Conservation (phyloP, 257 asterid species). For the Henckelia pumila region DNA sequence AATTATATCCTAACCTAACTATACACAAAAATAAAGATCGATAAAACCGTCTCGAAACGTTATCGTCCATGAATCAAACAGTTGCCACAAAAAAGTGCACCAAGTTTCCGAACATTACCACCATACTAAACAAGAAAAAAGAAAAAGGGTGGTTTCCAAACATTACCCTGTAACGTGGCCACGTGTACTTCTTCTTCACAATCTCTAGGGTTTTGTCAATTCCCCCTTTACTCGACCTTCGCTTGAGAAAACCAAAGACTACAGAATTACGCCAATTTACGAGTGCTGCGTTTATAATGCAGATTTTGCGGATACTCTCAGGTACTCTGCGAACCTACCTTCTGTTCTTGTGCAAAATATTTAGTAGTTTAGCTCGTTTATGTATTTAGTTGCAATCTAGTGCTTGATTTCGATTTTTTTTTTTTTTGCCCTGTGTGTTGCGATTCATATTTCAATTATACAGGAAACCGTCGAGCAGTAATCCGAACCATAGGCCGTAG, state of each 20-base stretch:
- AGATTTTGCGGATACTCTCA: slow-evolving; percentile 50
- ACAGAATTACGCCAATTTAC: slow-evolving; percentile 10
- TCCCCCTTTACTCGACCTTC: slow-evolving; percentile 10
- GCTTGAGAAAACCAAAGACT: slow-evolving; percentile 18
- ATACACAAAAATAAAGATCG: too few relatives aligned
- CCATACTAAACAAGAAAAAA: too few relatives aligned
- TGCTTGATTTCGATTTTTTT: neutral
- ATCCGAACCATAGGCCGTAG: slow-evolving; percentile 62
- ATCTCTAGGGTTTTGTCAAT: slow-evolving; percentile 39
- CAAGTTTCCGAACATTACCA: too few relatives aligned
- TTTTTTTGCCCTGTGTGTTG: neutral
- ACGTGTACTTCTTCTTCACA: slow-evolving; percentile 23
- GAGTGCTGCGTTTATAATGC: slow-evolving; percentile 39
- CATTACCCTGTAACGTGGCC: neutral
- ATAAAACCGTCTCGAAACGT: too few relatives aligned
- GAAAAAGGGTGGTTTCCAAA: too few relatives aligned
- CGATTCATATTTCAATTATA: neutral
- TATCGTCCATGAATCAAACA: too few relatives aligned
- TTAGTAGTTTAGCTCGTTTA: neutral
- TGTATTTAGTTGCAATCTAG: neutral
- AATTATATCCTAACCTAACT: too few relatives aligned
- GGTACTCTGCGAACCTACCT: slow-evolving; percentile 32
- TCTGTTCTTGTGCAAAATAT: neutral
- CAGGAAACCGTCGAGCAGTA: slow-evolving; percentile 51
- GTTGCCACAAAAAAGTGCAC: too few relatives aligned